Evolutionary conservation across 345 rosid genomes (phyloP), one percentile per base, ranked within the genome.

Genomic region (Ailanthus altissimus): DNA sequence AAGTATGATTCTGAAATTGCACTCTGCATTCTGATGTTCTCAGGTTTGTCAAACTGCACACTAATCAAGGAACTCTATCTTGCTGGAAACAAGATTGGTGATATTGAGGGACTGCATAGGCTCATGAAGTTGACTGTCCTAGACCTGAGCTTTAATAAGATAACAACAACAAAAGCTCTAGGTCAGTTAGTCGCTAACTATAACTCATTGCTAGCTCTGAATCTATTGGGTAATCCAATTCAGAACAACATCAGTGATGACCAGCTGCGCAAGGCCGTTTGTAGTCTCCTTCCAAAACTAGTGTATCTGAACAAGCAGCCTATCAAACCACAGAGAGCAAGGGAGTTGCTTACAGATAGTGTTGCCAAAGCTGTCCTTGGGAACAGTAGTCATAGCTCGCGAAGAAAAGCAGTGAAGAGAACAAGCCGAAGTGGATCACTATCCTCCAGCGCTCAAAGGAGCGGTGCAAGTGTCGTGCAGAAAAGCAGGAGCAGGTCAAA

Each of bases 141-240:
- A 8, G 99, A 96, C 86, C 81, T 92, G 75, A 90, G 99, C 85
- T 96, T 96, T 89, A 92, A 93, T 89, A 96, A 91, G 93, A 91
- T 96, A 74, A 87, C 97, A 7, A 93, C 99, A 56, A 79, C 91
- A 11, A 92, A 91, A 79, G 90, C 93, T 32, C 84, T 96, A 11
- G 97, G 97, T 6, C 99, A 93, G 90, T 93, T 96, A 13, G 98
- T 93, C 53, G 93, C 97, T 5, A 92, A 92, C 85, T 95, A 92
- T 90, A 85, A 87, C 81, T 83, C 99, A 18, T 78, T 95, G 65
- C 84, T 85, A 58, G 99, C 97, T 70, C 66, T 95, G 45, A 95
- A 92, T 80, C 87, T 95, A 20, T 71, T 93, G 51, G 99, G 99
- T 46, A 95, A 90, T 85, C 96, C 97, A 8, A 78, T 93, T 40